phyloP scores from a whole-genome alignment of 2,329 filamentous ascomycete species.

The Rhytidhysteron rufulum region DNA sequence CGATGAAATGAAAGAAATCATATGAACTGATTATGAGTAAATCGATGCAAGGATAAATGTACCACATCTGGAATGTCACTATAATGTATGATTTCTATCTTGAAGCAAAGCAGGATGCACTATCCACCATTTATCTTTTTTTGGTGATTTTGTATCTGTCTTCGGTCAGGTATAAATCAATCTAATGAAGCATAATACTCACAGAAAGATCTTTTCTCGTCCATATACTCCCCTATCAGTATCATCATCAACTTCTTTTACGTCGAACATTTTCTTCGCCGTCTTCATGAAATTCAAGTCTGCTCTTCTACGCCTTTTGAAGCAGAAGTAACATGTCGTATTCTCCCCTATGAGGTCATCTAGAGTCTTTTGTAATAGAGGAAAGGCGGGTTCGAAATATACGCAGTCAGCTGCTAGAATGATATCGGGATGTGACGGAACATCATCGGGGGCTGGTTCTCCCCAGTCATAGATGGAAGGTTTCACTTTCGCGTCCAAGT shows the following conservation, averaged over 20 bases:
- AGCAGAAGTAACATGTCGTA: slow-evolving; percentile 80
- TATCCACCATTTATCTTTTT: too few species aligned
- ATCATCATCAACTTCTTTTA: slow-evolving; percentile 47
- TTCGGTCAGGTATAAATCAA: neutral
- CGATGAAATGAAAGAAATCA: too few species aligned
- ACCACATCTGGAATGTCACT: too few species aligned
- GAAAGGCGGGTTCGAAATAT: slow-evolving; percentile 95
- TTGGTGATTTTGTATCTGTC: slow-evolving; percentile 2
- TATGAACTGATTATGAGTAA: too few species aligned
- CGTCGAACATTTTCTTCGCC: slow-evolving; percentile 46
- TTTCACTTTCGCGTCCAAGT: slow-evolving; percentile 58
- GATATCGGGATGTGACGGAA: slow-evolving; percentile 64
- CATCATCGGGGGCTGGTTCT: slow-evolving; percentile 33
- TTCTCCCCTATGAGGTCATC: slow-evolving; percentile 63
- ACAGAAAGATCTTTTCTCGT: slow-evolving; percentile 50
- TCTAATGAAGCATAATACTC: slow-evolving; percentile 13
- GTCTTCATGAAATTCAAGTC: slow-evolving; percentile 53
- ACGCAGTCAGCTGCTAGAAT: slow-evolving; percentile 96
- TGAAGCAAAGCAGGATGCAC: too few species aligned
- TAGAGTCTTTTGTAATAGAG: slow-evolving; percentile 76
- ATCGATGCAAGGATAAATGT: too few species aligned
- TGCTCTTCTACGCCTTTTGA: slow-evolving; percentile 83
- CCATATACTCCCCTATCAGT: slow-evolving; percentile 43
- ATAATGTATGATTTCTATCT: too few species aligned
- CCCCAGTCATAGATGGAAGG: slow-evolving; percentile 79